Percentiles rank a stretch among this genome's conserved stretches.
phyloP scores from a whole-genome alignment of 2,329 filamentous ascomycete genomes.

The Fusarium sp. region DNA sequence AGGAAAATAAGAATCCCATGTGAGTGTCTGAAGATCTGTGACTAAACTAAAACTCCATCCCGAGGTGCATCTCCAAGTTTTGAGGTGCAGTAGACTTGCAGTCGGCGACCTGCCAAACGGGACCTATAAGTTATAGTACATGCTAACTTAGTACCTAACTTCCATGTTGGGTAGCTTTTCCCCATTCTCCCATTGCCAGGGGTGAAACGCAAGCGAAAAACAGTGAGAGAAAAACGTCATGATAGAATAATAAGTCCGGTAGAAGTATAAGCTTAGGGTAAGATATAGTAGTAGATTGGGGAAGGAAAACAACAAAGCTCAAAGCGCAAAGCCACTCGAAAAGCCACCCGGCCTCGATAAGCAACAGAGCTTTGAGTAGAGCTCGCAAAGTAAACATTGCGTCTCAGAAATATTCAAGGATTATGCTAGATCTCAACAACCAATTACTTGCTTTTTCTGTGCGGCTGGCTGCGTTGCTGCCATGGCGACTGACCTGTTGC shows the following conservation, averaged over 20 bases:
- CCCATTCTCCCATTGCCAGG: slow-evolving; percentile 30
- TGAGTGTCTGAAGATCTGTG: neutral
- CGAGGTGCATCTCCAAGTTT: neutral
- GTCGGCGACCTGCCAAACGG: neutral
- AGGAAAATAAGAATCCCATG: slow-evolving; percentile 6
- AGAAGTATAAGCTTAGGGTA: slow-evolving; percentile 29
- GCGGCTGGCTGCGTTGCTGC: slow-evolving; percentile 46
- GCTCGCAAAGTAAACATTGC: slow-evolving; percentile 36
- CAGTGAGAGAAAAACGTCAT: slow-evolving; percentile 35
- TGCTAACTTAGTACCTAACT: neutral
- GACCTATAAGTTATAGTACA: neutral
- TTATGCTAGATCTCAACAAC: slow-evolving; percentile 42
- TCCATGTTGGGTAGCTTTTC: neutral
- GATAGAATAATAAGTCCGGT: neutral
- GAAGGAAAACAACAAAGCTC: slow-evolving; percentile 36
- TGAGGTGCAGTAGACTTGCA: slow-evolving; percentile 6
- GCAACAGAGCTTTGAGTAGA: neutral
- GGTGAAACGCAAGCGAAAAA: slow-evolving; percentile 30
- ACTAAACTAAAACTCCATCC: slow-evolving; percentile 2
- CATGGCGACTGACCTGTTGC: slow-evolving; percentile 47
- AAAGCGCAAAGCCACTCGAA: slow-evolving; percentile 7
- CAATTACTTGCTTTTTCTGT: slow-evolving; percentile 37
- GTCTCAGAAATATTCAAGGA: slow-evolving; percentile 38
- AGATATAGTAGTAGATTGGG: slow-evolving; percentile 10
- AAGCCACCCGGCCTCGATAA: neutral